Conservation (phyloP, 2,329 filamentous ascomycete species). For the Aspergillus melleus region DNA sequence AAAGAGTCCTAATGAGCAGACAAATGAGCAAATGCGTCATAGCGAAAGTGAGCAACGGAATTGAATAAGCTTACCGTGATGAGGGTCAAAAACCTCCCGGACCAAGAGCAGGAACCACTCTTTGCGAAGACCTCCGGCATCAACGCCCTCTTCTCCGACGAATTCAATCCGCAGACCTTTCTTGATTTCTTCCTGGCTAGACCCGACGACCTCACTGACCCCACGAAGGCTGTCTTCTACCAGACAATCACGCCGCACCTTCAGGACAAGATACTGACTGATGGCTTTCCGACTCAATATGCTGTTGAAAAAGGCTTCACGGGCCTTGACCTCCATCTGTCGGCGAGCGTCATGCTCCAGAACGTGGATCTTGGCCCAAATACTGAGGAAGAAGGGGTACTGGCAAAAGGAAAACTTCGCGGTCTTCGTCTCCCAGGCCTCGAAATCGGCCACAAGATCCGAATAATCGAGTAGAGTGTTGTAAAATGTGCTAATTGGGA, state of each 20-base stretch:
- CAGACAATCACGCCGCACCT: constrained; percentile 78
- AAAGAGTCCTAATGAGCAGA: constrained; percentile 69
- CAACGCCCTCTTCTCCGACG: constrained; percentile 83
- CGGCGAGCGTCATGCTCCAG: constrained; percentile 83
- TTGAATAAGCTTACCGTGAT: constrained; percentile 65
- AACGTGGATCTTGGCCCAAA: constrained; percentile 89
- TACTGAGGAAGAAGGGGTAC: constrained; percentile 87
- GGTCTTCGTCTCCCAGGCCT: constrained; percentile 76
- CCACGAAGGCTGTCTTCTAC: constrained; percentile 84
- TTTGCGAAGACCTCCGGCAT: constrained; percentile 85
- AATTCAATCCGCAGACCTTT: constrained; percentile 87
- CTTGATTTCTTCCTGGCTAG: constrained; percentile 81
- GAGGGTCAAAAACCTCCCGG: constrained; percentile 85
- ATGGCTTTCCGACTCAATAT: constrained; percentile 73
- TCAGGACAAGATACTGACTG: constrained; percentile 75
- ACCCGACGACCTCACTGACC: constrained; percentile 81
- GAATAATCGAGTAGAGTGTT: constrained; percentile 81
- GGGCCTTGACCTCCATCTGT: constrained; percentile 85
- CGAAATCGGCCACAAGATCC: constrained; percentile 83
- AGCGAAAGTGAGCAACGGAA: constrained; percentile 1
- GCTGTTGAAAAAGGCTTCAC: constrained; percentile 88
- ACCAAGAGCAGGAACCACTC: constrained; percentile 92
- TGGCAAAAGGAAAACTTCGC: constrained; percentile 85
- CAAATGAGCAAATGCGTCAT: neutral
- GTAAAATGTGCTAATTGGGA: constrained; percentile 84